Conservation (phyloP, 345 rosid species). For the Populus ilicifolia region DNA sequence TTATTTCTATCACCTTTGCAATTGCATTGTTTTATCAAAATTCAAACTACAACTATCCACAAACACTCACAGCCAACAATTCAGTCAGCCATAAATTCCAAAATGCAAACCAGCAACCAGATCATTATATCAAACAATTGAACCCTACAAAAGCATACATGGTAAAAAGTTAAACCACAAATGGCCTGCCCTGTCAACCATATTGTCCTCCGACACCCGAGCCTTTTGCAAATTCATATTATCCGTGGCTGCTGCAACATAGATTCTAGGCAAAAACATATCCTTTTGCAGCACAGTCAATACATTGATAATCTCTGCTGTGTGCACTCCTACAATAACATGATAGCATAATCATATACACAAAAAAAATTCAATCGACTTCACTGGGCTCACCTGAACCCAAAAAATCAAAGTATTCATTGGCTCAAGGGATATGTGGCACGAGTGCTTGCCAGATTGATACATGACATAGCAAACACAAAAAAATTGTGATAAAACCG, state of each 20-base stretch:
- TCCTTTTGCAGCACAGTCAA: slow-evolving; percentile 56
- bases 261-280: slow-evolving; percentile 60
- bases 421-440: slow-evolving; percentile 3
- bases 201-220: slow-evolving; percentile 55
- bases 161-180: background rate
- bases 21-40: no score
- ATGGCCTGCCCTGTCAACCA: slow-evolving; percentile 37
- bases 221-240: slow-evolving; percentile 92
- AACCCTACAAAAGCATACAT: no score
- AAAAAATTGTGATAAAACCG: background rate
- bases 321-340: slow-evolving; percentile 62
- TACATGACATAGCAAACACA: slow-evolving; percentile 13
- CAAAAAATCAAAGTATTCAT: slow-evolving; percentile 21
- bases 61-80: background rate
- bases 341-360: background rate
- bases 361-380: background rate
- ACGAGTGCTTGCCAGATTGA: slow-evolving; percentile 20
- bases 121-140: no score
- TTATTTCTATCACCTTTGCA: no score
- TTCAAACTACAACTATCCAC: no score
- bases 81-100: no score
- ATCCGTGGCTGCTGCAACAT: slow-evolving; percentile 84
- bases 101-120: no score
- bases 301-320: slow-evolving; percentile 87
- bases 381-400: slow-evolving; percentile 13